A percentile compares a stretch with the other conserved stretches of the same genome.
Conservation (phyloP, 1,284 basidiomycete genomes). For the Ceratobasidium theobromae region DNA sequence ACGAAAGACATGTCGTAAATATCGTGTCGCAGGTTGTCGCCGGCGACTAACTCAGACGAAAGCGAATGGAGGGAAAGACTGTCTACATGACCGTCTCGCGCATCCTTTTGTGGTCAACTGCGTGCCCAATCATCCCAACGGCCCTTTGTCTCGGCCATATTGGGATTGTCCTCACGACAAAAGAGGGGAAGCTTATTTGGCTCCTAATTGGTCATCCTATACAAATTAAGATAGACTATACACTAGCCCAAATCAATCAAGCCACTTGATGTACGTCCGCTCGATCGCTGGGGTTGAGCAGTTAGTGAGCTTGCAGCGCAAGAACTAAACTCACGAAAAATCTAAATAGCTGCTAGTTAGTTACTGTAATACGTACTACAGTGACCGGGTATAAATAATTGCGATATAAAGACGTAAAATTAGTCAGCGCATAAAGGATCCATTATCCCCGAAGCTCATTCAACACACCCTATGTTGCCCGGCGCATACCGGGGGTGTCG, state of each 20-base stretch:
- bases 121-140: neutral
- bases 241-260: conserved; percentile 7
- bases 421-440: neutral
- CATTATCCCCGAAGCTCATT: no score
- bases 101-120: conserved; percentile 14
- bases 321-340: no score
- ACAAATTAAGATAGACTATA: neutral
- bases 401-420: neutral
- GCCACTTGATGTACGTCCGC: neutral
- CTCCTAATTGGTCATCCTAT: neutral
- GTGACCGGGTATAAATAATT: no score
- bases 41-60: conserved; percentile 27
- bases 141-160: conserved; percentile 9
- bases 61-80: conserved; percentile 13
- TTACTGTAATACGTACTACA: no score
- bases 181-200: neutral
- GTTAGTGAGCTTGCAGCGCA: neutral
- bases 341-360: no score
- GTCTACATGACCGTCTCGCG: neutral
- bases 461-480: no score
- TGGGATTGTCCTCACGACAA: neutral
- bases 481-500: no score
- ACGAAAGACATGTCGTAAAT: conserved; percentile 25
- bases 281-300: no score
- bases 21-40: conserved; percentile 28